Evolutionary conservation across 495 filamentous ascomycete genomes (phyloP).

Genomic region (Cryomyces minteri): DNA sequence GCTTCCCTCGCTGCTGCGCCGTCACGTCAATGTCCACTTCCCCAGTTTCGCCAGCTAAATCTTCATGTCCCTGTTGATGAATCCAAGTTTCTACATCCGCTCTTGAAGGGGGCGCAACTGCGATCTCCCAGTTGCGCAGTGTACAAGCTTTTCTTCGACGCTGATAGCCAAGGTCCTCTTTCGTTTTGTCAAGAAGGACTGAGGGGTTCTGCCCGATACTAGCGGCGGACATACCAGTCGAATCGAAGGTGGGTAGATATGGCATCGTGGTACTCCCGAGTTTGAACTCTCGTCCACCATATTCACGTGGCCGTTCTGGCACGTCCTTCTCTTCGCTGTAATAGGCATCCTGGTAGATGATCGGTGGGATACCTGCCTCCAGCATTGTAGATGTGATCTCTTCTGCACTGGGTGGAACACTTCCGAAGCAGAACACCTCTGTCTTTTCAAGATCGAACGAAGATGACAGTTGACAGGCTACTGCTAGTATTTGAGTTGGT

Average conservation of each 20-base stretch:
- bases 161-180: conserved; percentile 30
- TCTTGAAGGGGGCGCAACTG: conserved; percentile 45
- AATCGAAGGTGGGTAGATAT: conserved; percentile 65
- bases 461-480: conserved; percentile 14
- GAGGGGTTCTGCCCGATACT: conserved; percentile 33
- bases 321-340: conserved; percentile 81
- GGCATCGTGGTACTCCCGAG: conserved; percentile 55
- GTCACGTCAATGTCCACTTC: conserved; percentile 3
- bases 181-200: conserved; percentile 25
- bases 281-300: conserved; percentile 76
- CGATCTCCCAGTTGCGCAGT: conserved; percentile 46
- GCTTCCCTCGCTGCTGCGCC: conserved; percentile 5
- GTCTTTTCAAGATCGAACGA: conserved; percentile 1
- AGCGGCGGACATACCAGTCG: conserved; percentile 34
- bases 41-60: neutral
- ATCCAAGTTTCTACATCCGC: conserved; percentile 57
- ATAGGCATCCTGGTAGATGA: conserved; percentile 72
- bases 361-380: conserved; percentile 22
- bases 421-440: conserved; percentile 11
- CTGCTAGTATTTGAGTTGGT: conserved; percentile 5
- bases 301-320: conserved; percentile 59
- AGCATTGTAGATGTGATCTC: conserved; percentile 17
- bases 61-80: conserved; percentile 13
- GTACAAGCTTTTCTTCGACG: conserved; percentile 32
- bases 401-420: conserved; percentile 15